These are phyloP conservation scores for Prunus davidiana DNA, from an alignment of 306 rosid species.

Conservation along the genomic window DNA sequence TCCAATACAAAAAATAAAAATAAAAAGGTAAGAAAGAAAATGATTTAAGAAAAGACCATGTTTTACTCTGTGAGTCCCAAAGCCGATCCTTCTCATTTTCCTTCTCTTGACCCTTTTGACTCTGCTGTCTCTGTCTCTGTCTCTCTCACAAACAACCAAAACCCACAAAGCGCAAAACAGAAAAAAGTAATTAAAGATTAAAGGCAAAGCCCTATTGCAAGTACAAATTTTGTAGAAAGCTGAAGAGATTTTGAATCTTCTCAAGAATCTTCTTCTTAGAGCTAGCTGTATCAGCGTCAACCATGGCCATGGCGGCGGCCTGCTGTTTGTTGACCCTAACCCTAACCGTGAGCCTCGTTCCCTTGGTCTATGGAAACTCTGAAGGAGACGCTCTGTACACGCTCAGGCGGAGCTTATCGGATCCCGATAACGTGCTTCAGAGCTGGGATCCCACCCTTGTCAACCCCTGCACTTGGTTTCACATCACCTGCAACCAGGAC, in stretches of 20 bases:
- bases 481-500: conserved; percentile 89
- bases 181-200: no score
- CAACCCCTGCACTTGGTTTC: conserved; percentile 97
- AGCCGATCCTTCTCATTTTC: conserved; percentile 32
- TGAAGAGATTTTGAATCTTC: no score
- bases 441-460: conserved; percentile 99
- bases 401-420: conserved; percentile 68
- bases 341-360: conserved; percentile 30
- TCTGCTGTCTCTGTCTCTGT: conserved; percentile 1
- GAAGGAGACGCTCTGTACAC: conserved; percentile 92
- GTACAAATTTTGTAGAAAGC: not conserved
- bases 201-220: no score
- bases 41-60: not conserved
- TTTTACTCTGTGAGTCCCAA: conserved; percentile 40
- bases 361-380: conserved; percentile 48
- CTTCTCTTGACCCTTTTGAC: not conserved
- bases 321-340: conserved; percentile 8
- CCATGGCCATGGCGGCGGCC: conserved; percentile 38
- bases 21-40: not conserved
- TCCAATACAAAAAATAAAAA: not conserved
- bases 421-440: conserved; percentile 85
- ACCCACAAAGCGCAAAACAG: not conserved
- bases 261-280: not conserved
- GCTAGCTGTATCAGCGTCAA: conserved; percentile 1
- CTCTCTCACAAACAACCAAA: not conserved